Evolutionary conservation across 2,329 filamentous ascomycete genomes (phyloP).

Genomic region (Clarireedia hainanense): DNA sequence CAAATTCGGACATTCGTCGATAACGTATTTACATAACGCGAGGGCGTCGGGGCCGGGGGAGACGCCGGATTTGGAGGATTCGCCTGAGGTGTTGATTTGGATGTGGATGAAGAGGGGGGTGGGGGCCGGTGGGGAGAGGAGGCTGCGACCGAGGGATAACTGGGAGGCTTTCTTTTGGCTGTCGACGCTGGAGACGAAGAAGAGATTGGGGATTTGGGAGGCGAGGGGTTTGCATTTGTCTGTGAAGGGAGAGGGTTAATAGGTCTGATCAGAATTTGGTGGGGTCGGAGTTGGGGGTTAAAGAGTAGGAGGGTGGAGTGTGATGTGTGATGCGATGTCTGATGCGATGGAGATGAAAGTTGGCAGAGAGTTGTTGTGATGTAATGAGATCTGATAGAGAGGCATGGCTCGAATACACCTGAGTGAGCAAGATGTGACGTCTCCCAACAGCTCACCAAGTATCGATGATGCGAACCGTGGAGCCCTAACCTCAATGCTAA

Average conservation of each 20-base stretch:
- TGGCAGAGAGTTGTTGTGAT: background rate
- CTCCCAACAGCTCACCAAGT: too few species aligned
- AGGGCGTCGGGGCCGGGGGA: constrained; percentile 55
- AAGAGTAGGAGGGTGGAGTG: background rate
- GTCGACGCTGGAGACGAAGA: constrained; percentile 87
- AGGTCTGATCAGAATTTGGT: background rate
- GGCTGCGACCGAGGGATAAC: constrained; percentile 67
- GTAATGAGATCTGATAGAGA: background rate
- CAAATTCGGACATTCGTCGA: constrained; percentile 63
- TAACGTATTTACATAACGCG: constrained; percentile 61
- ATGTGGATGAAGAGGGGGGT: constrained; percentile 57
- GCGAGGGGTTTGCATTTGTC: constrained; percentile 88
- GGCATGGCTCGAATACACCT: too few species aligned
- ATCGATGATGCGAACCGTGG: too few species aligned
- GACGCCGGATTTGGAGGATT: constrained; percentile 77
- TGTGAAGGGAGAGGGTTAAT: constrained; percentile 22
- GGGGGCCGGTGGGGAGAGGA: constrained; percentile 35
- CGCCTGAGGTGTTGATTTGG: constrained; percentile 92
- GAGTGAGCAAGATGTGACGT: too few species aligned
- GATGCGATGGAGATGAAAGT: too few species aligned
- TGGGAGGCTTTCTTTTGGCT: constrained; percentile 77
- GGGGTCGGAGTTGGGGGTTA: background rate
- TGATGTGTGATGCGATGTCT: background rate
- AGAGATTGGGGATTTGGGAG: constrained; percentile 76
- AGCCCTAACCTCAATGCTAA: too few species aligned